phyloP scores from a whole-genome alignment of 1,284 basidiomycete species.

The Heterobasidion irregulare region DNA sequence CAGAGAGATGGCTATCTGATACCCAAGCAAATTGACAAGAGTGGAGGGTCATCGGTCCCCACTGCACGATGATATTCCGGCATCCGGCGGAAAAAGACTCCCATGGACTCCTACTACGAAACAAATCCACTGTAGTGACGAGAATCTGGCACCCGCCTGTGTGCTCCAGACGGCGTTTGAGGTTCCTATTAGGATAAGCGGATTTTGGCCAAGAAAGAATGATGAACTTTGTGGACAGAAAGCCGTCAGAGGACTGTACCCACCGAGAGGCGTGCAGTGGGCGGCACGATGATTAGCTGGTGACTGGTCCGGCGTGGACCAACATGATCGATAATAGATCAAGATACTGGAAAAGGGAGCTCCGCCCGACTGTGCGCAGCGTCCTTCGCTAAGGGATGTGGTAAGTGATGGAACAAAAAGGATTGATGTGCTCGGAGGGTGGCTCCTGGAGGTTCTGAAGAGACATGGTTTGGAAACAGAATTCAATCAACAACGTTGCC shows the following conservation, averaged over 20 bases:
- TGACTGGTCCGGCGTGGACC: neutral
- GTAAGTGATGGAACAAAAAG: too few relatives aligned
- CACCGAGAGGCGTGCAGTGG: neutral
- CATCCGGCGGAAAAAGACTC: too few relatives aligned
- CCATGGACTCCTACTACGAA: neutral
- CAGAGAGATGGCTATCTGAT: neutral
- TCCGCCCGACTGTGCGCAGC: neutral
- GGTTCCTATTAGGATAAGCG: neutral
- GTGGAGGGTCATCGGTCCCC: neutral
- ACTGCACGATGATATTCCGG: too few relatives aligned
- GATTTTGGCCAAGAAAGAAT: neutral
- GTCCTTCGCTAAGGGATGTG: neutral
- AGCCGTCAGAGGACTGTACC: neutral
- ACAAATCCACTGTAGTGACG: neutral
- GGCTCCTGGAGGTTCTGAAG: too few relatives aligned
- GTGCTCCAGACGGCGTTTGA: too few relatives aligned
- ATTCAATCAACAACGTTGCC: too few relatives aligned
- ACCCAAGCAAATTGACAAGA: neutral
- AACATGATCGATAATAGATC: conserved; percentile 2
- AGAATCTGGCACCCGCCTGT: too few relatives aligned
- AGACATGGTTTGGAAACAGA: too few relatives aligned
- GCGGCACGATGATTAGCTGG: neutral
- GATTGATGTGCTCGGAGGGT: too few relatives aligned
- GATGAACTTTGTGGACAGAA: neutral
- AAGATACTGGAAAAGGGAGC: neutral